phyloP scores from a whole-genome alignment of 2,329 filamentous ascomycete species.

The Clarireedia hainanense region DNA sequence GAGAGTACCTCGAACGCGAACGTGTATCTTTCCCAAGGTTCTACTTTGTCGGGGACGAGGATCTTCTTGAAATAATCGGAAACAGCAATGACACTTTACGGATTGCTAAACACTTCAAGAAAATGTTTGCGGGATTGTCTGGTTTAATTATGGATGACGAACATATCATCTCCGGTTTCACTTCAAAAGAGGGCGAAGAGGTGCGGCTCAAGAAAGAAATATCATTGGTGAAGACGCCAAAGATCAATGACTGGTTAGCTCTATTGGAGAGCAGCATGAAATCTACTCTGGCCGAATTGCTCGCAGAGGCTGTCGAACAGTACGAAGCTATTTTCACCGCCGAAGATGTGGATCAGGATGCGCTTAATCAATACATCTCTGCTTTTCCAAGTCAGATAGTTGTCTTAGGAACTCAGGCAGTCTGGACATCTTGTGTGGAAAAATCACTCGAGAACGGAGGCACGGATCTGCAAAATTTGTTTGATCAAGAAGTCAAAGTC shows the following conservation, averaged over 20 bases:
- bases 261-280: slow-evolving; percentile 93
- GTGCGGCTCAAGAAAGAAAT: slow-evolving; percentile 86
- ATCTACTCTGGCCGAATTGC: slow-evolving; percentile 78
- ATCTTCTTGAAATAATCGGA: slow-evolving; percentile 96
- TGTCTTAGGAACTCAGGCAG: slow-evolving; percentile 86
- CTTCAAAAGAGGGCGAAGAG: slow-evolving; percentile 88
- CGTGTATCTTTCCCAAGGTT: slow-evolving; percentile 96
- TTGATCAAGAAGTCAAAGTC: slow-evolving; percentile 75
- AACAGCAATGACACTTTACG: slow-evolving; percentile 97
- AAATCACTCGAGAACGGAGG: slow-evolving; percentile 67
- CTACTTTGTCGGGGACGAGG: slow-evolving; percentile 99
- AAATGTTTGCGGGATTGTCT: slow-evolving; percentile 97
- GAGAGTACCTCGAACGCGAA: slow-evolving; percentile 97
- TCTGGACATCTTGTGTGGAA: slow-evolving; percentile 87
- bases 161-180: slow-evolving; percentile 81
- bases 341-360: slow-evolving; percentile 58
- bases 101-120: slow-evolving; percentile 97
- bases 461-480: slow-evolving; percentile 58
- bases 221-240: slow-evolving; percentile 84
- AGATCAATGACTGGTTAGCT: slow-evolving; percentile 98
- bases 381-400: slow-evolving; percentile 90
- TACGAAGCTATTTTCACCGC: slow-evolving; percentile 73
- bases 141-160: slow-evolving; percentile 90
- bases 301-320: slow-evolving; percentile 76
- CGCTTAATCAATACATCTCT: slow-evolving; percentile 73